Conservation (phyloP, 805 yeast species). For the Ascoidea tarda region DNA sequence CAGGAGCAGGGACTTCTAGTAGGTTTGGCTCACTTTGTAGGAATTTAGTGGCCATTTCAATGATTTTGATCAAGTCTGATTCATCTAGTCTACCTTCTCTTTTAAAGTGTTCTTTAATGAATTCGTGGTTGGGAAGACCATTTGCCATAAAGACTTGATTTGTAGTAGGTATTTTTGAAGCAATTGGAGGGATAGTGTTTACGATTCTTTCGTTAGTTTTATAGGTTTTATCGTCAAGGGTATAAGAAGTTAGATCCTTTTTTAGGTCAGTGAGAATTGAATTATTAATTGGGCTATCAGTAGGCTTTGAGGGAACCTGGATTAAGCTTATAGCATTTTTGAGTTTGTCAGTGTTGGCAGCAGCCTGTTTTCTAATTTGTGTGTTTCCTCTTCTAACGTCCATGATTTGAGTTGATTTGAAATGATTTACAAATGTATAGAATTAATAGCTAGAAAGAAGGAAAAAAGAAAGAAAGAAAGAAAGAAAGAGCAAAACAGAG, state of each 20-base stretch:
- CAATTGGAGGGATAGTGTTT: conserved; percentile 49
- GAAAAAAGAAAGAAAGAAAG: too few species aligned
- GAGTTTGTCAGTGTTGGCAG: too few species aligned
- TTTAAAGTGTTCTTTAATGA: conserved; percentile 59
- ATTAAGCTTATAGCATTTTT: too few species aligned
- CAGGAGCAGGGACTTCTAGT: conserved; percentile 76
- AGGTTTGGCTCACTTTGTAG: conserved; percentile 66
- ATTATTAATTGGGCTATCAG: too few species aligned
- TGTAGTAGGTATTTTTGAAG: conserved; percentile 49
- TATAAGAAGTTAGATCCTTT: neutral
- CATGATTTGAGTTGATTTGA: too few species aligned
- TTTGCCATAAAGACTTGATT: conserved; percentile 45
- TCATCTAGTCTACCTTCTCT: conserved; percentile 71
- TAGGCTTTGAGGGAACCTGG: too few species aligned
- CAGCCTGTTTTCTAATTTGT: too few species aligned
- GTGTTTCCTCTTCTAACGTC: too few species aligned
- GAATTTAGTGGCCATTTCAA: conserved; percentile 47
- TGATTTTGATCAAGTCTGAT: conserved; percentile 54
- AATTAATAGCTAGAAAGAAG: too few species aligned
- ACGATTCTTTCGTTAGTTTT: conserved; percentile 39
- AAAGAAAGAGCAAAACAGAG: too few species aligned
- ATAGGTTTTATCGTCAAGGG: neutral
- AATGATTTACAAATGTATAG: too few species aligned
- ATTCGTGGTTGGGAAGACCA: conserved; percentile 61
- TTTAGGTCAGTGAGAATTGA: neutral